phyloP scores from a whole-genome alignment of 2,329 filamentous ascomycete genomes.

The Coleophoma crateriformis region DNA sequence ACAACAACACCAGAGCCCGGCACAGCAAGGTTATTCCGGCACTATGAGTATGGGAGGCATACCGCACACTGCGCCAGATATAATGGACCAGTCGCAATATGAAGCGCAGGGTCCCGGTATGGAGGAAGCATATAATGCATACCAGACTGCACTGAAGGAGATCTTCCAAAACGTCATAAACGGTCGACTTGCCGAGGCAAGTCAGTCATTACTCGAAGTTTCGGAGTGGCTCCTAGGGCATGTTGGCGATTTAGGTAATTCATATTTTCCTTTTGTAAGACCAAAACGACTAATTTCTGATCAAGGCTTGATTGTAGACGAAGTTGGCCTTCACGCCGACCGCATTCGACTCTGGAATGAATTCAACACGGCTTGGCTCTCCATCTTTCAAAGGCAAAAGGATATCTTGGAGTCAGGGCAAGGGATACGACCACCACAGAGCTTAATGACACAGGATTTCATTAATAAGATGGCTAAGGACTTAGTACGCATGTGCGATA shows the following conservation, averaged over 20 bases:
- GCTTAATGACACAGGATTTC: slow-evolving; percentile 60
- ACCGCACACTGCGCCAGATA: slow-evolving; percentile 34
- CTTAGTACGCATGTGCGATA: slow-evolving; percentile 76
- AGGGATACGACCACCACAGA: slow-evolving; percentile 38
- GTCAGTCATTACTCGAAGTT: slow-evolving; percentile 51
- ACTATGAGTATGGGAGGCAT: slow-evolving; percentile 43
- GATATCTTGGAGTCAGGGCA: slow-evolving; percentile 51
- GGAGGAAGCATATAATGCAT: slow-evolving; percentile 64
- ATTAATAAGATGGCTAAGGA: slow-evolving; percentile 79
- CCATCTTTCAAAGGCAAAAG: slow-evolving; percentile 76
- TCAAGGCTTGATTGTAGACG: slow-evolving; percentile 78
- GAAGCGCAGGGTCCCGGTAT: slow-evolving; percentile 41
- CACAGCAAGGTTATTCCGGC: slow-evolving; percentile 41
- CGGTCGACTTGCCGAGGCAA: slow-evolving; percentile 54
- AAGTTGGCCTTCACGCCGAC: slow-evolving; percentile 67
- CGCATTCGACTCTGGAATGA: slow-evolving; percentile 86
- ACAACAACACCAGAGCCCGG: slow-evolving; percentile 44
- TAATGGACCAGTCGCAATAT: slow-evolving; percentile 54
- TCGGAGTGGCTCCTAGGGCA: slow-evolving; percentile 64
- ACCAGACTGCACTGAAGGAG: slow-evolving; percentile 54
- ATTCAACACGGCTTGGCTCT: slow-evolving; percentile 90
- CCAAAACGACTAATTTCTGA: slow-evolving; percentile 26
- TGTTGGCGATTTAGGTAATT: slow-evolving; percentile 61
- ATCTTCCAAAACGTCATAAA: slow-evolving; percentile 58
- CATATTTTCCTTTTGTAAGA: slow-evolving; percentile 20